These are phyloP conservation scores for Pestalotiopsis fici DNA, from an alignment of 2,329 filamentous ascomycete genomes.

Conservation along the genomic window DNA sequence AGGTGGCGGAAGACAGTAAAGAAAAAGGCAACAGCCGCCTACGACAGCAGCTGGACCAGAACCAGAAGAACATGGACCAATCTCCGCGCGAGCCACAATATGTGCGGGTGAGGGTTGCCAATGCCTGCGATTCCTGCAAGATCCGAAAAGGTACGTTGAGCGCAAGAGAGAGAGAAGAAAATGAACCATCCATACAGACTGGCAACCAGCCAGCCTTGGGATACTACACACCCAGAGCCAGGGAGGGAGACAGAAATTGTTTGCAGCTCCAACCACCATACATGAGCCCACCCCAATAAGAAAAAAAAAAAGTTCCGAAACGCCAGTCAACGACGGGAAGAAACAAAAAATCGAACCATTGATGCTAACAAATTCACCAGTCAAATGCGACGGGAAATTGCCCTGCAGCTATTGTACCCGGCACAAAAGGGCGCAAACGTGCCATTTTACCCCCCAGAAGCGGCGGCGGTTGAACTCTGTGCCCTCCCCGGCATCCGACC, in stretches of 20 bases:
- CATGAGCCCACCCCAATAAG: neutral
- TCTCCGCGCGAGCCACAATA: slow-evolving; percentile 13
- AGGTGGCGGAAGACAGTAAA: neutral
- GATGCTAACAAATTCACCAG: slow-evolving; percentile 18
- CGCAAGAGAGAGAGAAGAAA: no score
- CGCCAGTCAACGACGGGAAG: neutral
- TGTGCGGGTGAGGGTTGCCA: slow-evolving; percentile 44
- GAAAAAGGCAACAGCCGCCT: no score
- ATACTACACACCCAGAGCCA: neutral
- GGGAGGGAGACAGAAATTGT: neutral
- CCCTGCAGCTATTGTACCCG: slow-evolving; percentile 53
- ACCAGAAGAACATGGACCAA: neutral
- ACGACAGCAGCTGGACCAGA: neutral
- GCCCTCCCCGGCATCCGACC: slow-evolving; percentile 11
- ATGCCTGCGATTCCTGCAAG: slow-evolving; percentile 57
- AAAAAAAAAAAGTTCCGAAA: neutral
- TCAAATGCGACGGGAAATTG: slow-evolving; percentile 56
- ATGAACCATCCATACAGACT: neutral
- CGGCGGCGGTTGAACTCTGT: slow-evolving; percentile 33
- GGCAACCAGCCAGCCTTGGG: neutral
- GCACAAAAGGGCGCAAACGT: slow-evolving; percentile 42
- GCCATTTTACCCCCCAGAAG: slow-evolving; percentile 48
- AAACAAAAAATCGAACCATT: neutral
- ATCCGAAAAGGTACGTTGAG: slow-evolving; percentile 42
- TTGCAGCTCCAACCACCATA: neutral